These are phyloP conservation scores for Colletotrichum sp. DNA, from an alignment of 2,329 filamentous ascomycete genomes.

Conservation along the genomic window DNA sequence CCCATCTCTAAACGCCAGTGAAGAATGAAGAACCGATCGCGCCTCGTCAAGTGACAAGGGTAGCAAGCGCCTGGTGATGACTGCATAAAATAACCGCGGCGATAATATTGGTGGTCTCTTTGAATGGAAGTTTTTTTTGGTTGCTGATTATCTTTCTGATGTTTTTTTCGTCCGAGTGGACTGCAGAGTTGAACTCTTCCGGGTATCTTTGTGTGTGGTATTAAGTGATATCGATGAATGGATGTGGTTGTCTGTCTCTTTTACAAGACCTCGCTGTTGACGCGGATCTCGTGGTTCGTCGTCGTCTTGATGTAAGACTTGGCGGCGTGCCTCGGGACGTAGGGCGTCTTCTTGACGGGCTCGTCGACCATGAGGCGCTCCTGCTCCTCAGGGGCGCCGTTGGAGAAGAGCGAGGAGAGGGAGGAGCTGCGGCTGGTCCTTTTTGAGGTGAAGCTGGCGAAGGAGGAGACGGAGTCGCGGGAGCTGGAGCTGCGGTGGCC, in stretches of 20 bases:
- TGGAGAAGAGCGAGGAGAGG: neutral
- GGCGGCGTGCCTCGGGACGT: constrained; percentile 44
- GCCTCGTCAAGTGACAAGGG: neutral
- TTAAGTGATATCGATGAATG: neutral
- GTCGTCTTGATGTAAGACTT: constrained; percentile 46
- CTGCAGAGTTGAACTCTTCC: neutral
- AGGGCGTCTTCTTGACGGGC: neutral
- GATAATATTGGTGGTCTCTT: neutral
- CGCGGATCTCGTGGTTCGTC: constrained; percentile 42
- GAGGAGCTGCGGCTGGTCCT: constrained; percentile 6
- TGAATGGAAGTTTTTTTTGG: neutral
- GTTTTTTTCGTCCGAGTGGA: neutral
- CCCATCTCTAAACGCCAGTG: neutral
- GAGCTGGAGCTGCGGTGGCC: constrained; percentile 7
- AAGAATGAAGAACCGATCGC: neutral
- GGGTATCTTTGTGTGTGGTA: neutral
- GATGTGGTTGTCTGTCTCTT: neutral
- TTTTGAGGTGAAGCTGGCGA: neutral
- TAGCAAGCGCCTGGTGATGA: neutral
- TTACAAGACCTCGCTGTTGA: constrained; percentile 37
- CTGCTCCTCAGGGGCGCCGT: neutral
- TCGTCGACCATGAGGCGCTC: constrained; percentile 10
- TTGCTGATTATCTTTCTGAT: neutral
- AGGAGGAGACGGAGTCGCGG: neutral
- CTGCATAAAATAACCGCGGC: neutral